Base-by-base conservation (phyloP, 176 grass and related monocot species). In the Ensete glaucum region DNA sequence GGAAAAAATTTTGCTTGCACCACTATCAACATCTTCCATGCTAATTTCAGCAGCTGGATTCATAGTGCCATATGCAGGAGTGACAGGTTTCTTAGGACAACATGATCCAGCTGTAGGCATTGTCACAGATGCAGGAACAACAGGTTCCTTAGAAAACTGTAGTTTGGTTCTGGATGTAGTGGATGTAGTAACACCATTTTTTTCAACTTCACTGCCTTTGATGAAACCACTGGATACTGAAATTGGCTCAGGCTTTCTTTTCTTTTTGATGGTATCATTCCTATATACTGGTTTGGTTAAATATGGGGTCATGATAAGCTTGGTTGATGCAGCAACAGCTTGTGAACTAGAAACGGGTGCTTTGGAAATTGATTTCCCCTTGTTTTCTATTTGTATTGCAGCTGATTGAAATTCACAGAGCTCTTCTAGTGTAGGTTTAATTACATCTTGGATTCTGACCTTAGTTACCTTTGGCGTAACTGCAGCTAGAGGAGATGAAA, bases 241-340 rank as follows among this genome's bases (percentile, higher is more conserved):
- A 80, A 70, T 53, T 79, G 78, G 80, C 73, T 89, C 79, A 62
- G 81, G 76, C 62, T 87, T 92, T 67, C 77, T 78, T 83, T 87
- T 87, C 67, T 78, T 89, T 76, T 87, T 92, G 54, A 67, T 43
- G 22, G 82, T 25, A n/a, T 92, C 85, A 77, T 76, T 83, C 60
- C 84, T 27, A 53, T 87, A 86, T 71, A 80, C 81, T 79, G 90
- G 90, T 65, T 92, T 92, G 50, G 78, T 75, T 50, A 89, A 77
- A 4, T 73, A 64, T 7, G 87, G 83, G 24, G 78, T 83, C 73
- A 79, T 71, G 72, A 85, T 87, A 53, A 80, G 73, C 77, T 85
- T 89, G 82, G 70, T 78, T 53, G 84, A 78, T 64, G 81, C 78
- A 68, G 72, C 76, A 68, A 68, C 16, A 83, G 64, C 76, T 9